Conservation (phyloP, 495 filamentous ascomycete species). For the Clavariopsis aquatica region DNA sequence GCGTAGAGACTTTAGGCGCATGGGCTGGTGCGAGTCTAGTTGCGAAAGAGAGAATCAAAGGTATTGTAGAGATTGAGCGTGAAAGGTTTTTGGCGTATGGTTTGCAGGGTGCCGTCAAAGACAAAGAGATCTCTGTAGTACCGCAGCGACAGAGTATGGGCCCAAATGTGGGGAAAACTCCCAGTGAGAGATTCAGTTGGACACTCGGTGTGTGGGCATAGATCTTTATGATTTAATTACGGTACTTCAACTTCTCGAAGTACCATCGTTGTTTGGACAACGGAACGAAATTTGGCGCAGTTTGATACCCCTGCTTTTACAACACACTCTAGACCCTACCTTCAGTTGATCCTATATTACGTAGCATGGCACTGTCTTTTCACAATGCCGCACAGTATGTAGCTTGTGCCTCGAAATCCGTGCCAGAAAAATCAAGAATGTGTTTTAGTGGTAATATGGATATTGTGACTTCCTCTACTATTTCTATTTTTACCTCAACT, state of each 20-base stretch:
- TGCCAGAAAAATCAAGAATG: no score
- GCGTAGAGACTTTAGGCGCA: slow-evolving; percentile 78
- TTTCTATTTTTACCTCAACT: no score
- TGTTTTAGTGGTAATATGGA: no score
- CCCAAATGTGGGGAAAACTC: slow-evolving; percentile 54
- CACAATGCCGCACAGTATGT: no score
- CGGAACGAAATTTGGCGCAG: no score
- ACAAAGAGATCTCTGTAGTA: slow-evolving; percentile 59
- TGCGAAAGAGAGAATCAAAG: slow-evolving; percentile 69
- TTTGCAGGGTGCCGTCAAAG: slow-evolving; percentile 65
- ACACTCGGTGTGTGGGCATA: slow-evolving; percentile 78
- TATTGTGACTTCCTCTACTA: no score
- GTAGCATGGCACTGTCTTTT: no score
- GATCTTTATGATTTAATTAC: neutral
- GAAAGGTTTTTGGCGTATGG: slow-evolving; percentile 82
- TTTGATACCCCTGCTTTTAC: neutral
- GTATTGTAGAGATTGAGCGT: slow-evolving; percentile 79
- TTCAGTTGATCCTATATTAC: no score
- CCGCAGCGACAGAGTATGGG: slow-evolving; percentile 63
- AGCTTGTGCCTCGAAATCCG: no score
- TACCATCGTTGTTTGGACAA: no score
- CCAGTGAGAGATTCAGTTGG: slow-evolving; percentile 68
- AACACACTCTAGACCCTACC: no score
- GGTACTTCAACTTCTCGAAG: no score
- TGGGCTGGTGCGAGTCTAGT: slow-evolving; percentile 89